A percentile compares a stretch with the other conserved stretches of the same genome.
Conservation (phyloP, 805 yeast genomes). For the Yarrowia bubula region DNA sequence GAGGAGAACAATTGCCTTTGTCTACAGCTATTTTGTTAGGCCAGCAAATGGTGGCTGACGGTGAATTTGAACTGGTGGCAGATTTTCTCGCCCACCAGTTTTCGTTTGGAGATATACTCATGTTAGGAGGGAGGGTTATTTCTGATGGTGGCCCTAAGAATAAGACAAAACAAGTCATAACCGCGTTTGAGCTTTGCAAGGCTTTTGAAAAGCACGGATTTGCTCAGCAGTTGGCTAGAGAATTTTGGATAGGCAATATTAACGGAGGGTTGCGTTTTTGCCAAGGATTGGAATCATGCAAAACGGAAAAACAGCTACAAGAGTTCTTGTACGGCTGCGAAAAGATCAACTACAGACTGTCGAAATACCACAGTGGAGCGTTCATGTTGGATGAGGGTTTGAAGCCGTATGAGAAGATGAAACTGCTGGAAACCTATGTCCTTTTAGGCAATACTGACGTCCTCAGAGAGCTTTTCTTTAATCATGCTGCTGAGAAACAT, state of each 20-base stretch:
- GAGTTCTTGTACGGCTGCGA: not conserved
- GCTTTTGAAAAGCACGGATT: slow-evolving; percentile 17
- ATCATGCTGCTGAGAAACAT: not conserved
- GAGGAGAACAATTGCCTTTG: slow-evolving; percentile 1
- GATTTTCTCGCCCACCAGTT: slow-evolving; percentile 18
- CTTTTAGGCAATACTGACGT: not conserved
- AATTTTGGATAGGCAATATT: slow-evolving; percentile 24
- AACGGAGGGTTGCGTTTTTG: slow-evolving; percentile 23
- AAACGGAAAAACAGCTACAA: not conserved
- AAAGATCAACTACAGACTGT: not conserved
- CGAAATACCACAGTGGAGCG: slow-evolving; percentile 19
- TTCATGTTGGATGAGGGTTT: not conserved
- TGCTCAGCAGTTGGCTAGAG: slow-evolving; percentile 20
- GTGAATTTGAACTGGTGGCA: slow-evolving; percentile 13
- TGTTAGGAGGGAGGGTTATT: not conserved
- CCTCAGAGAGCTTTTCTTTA: not conserved
- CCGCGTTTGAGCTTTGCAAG: slow-evolving; percentile 20
- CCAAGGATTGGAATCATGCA: not conserved
- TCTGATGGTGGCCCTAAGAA: not conserved
- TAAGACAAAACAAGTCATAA: not conserved
- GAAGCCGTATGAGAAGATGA: slow-evolving; percentile 14
- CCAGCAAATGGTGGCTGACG: slow-evolving; percentile 16
- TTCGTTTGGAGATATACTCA: slow-evolving; percentile 19
- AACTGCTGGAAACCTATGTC: slow-evolving; percentile 1
- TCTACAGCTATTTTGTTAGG: slow-evolving; percentile 1